Percentiles rank a stretch among this genome's conserved stretches.
These are phyloP conservation scores for Paralagenidium karlingii DNA, from an alignment of 352 stramenopile species.

Conservation along the genomic window DNA sequence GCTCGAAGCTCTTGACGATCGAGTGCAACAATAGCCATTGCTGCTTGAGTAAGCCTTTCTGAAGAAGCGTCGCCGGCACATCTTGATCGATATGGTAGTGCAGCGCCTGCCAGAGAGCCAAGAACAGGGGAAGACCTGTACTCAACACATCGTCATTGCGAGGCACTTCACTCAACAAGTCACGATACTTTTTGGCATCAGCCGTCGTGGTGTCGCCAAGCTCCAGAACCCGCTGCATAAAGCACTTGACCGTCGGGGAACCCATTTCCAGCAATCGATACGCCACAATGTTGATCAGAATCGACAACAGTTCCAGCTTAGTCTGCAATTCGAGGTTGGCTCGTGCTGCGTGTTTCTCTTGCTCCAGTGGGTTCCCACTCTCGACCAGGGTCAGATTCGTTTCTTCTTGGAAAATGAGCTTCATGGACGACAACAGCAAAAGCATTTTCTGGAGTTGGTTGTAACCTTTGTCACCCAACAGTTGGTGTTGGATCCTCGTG, in stretches of 20 bases:
- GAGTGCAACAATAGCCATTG: constrained; percentile 42
- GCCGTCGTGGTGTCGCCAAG: constrained; percentile 9
- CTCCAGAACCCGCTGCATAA: constrained; percentile 35
- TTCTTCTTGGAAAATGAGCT: constrained; percentile 48
- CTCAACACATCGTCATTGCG: constrained; percentile 45
- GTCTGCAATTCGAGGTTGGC: constrained; percentile 71
- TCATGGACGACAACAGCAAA: constrained; percentile 66
- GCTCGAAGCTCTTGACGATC: constrained; percentile 57
- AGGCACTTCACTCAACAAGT: constrained; percentile 32
- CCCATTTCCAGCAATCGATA: constrained; percentile 66
- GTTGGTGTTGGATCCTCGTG: constrained; percentile 43
- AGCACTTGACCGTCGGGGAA: constrained; percentile 25
- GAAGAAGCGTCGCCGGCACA: constrained; percentile 41
- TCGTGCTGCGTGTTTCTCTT: constrained; percentile 14
- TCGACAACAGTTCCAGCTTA: constrained; percentile 69
- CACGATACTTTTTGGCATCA: constrained; percentile 21
- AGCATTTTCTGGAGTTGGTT: constrained; percentile 83
- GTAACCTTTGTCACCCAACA: constrained; percentile 80
- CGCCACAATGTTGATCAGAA: constrained; percentile 73
- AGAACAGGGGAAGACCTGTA: constrained; percentile 58
- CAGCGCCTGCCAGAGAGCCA: constrained; percentile 69
- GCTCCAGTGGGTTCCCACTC: constrained; percentile 2
- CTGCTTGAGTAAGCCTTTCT: constrained; percentile 37
- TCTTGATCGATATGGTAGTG: constrained; percentile 82
- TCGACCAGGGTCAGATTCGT: neutral